A percentile compares a stretch with the other conserved stretches of the same genome.
These are phyloP conservation scores for Cytospora paraplurivora DNA, from an alignment of 2,329 filamentous ascomycete species.

Conservation along the genomic window DNA sequence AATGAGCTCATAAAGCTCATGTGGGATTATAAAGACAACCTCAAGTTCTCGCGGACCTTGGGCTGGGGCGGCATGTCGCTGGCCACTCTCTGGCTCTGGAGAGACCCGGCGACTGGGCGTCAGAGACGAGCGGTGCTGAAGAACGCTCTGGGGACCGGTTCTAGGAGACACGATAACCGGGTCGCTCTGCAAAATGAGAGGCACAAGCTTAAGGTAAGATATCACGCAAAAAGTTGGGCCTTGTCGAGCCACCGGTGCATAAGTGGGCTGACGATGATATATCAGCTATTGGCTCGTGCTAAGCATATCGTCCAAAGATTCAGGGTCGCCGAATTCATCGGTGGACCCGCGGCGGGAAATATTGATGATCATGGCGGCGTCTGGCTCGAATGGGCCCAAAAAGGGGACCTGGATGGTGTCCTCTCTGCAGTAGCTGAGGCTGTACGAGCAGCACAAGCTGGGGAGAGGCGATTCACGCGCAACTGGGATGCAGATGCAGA, in stretches of 20 bases:
- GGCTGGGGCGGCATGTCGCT: not conserved
- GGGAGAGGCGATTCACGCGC: not conserved
- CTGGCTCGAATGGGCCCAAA: not conserved
- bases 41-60: not conserved
- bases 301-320: conserved; percentile 13
- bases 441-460: not conserved
- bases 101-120: not conserved
- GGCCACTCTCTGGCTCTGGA: not conserved
- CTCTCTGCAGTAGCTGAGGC: no score
- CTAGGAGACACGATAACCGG: not conserved
- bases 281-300: conserved; percentile 8
- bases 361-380: not conserved
- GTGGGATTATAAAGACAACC: not conserved
- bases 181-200: not conserved
- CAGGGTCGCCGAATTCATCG: not conserved
- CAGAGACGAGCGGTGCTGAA: not conserved
- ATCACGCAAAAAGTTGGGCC: not conserved
- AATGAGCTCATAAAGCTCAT: not conserved
- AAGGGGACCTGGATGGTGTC: not conserved
- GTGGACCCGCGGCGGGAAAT: not conserved
- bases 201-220: not conserved
- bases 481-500: not conserved
- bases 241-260: no score
- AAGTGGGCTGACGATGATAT: not conserved
- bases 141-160: not conserved